Evolutionary conservation across 164 flowering plant genomes (phyloP).

Genomic region (Warburgia ugandensis): DNA sequence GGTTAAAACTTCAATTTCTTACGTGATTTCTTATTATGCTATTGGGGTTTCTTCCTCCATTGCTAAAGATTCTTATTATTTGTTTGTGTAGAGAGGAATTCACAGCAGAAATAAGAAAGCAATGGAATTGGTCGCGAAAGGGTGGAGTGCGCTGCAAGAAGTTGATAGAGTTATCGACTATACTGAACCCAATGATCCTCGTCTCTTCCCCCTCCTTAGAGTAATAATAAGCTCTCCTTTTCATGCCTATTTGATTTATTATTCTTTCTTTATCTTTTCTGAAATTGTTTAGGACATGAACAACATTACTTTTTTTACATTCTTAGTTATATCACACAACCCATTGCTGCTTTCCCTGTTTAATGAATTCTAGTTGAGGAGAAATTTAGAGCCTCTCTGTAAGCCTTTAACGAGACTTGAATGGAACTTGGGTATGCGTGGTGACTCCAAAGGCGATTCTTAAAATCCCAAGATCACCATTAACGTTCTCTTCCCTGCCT

Average conservation of each 20-base stretch:
- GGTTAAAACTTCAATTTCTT: conserved; percentile 2
- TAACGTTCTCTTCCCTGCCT: no score
- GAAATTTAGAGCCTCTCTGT: no score
- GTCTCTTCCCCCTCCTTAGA: conserved; percentile 70
- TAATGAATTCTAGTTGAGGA: no score
- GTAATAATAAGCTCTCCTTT: conserved; percentile 10
- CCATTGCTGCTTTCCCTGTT: no score
- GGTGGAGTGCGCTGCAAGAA: conserved; percentile 83
- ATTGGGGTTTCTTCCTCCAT: not conserved
- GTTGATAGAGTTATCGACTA: conserved; percentile 87
- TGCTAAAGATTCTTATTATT: not conserved
- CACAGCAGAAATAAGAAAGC: conserved; percentile 89
- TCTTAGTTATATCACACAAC: no score
- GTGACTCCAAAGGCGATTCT: no score
- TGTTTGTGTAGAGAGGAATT: conserved; percentile 42
- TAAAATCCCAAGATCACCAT: no score
- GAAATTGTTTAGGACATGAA: not conserved
- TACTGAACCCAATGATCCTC: conserved; percentile 60
- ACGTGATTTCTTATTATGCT: no score
- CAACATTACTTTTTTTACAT: no score
- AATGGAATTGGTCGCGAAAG: conserved; percentile 74
- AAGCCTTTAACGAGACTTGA: no score
- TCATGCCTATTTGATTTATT: not conserved
- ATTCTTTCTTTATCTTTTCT: not conserved
- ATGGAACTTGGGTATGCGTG: no score